Base-by-base conservation (phyloP, 371 early-diverging fungal genomes). In the Syncephalastrum contaminatum region DNA sequence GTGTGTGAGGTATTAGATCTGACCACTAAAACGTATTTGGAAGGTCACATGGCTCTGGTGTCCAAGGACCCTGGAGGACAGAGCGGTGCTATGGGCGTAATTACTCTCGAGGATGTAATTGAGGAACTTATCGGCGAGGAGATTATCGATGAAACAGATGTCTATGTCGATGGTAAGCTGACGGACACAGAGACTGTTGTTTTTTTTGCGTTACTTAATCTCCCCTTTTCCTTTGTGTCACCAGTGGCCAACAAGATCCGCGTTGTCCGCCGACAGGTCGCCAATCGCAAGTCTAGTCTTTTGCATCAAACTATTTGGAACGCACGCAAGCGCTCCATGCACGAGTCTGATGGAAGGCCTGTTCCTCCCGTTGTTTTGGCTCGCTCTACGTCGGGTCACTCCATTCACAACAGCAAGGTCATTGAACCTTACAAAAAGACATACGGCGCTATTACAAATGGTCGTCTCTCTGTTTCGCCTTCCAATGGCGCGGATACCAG, bases 101-200 rank as follows among this genome's bases (percentile, higher is more conserved):
- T 98, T 45, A 98, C 98, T 0, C 72, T 97, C 27, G 98, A 98
- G 64, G 98, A 98, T 67, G 93, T 98, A 12, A 93, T 98, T 60
- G 97, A 98, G 70, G 97, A 96, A 73, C 72, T 97, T n/a, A 88
- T 98, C 66, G 91, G 91, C 14, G 88, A 88, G 74, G 94, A 96
- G 70, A 95, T 96, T 73, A 85, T 95, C 41, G 96, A 96, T 66
- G 97, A 93, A 62, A 95, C 95, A 1, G 96, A 97, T 69, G 92
- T 90, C 27, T 95, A 92, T 70, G 82, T 95, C 16, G 96, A 96
- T 69, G 83, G 77, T 72, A 63, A 50, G 57, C 50, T 43, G 15
- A 53, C n/a, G 36, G 13, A 39, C 16, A 52, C 30, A 13, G 18
- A 10, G 4, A 16, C n/a, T n/a, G n/a, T n/a, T 36, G 16, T 45